phyloP scores from a whole-genome alignment of 75 land plant genomes.

The Isoetes taiwanensis region DNA sequence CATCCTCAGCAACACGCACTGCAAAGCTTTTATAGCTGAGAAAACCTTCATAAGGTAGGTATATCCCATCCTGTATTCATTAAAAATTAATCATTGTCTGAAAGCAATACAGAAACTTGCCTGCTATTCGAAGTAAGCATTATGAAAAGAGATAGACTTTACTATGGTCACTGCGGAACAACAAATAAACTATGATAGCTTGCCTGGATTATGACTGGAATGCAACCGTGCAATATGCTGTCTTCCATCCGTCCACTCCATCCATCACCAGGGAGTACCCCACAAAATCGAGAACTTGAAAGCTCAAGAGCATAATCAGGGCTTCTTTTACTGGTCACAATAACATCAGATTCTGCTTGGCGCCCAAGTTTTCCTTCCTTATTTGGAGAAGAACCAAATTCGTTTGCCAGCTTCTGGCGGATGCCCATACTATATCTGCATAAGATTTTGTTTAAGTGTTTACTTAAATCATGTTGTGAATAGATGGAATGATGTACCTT shows the following conservation, averaged over 20 bases:
- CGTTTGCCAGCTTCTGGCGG: constrained; percentile 68
- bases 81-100: too few species aligned
- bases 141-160: too few species aligned
- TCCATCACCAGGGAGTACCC: constrained; percentile 95
- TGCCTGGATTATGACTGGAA: constrained; percentile 92
- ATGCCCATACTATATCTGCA: constrained; percentile 94
- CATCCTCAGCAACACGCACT: constrained; percentile 74
- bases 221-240: constrained; percentile 76
- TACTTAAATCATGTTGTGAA: neutral
- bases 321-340: constrained; percentile 45
- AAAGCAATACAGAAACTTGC: too few species aligned
- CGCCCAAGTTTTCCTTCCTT: constrained; percentile 72
- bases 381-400: constrained; percentile 78
- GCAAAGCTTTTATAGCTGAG: constrained; percentile 75
- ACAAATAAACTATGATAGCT: too few species aligned
- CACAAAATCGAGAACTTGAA: constrained; percentile 72
- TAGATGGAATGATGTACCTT: too few species aligned
- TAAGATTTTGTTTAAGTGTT: neutral
- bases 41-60: constrained; percentile 77
- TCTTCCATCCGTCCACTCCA: constrained; percentile 99
- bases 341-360: constrained; percentile 56
- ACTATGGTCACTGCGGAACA: too few species aligned
- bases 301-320: constrained; percentile 43
- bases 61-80: constrained; percentile 95
- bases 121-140: too few species aligned